Evolutionary conservation across 306 rosid species (phyloP), one percentile per base, ranked within the genome.

Genomic region (Heteromeles arbutifolia): DNA sequence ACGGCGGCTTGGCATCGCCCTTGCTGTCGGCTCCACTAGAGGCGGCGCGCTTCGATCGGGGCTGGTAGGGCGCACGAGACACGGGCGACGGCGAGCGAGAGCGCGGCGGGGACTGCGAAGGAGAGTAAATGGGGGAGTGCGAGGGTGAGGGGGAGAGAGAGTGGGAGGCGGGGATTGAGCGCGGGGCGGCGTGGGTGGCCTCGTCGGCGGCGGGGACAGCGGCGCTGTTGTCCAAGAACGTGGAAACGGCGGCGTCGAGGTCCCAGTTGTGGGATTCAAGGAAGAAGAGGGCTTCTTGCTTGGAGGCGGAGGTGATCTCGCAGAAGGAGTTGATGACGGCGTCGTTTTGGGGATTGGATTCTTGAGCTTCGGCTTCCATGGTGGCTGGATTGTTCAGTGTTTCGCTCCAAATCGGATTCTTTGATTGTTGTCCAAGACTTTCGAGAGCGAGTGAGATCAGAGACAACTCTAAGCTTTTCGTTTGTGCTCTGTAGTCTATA

Each of bases 211-310:
- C 31, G 25, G 17, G 3, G 79, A 11, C 26, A 79, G 3, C 21
- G 84, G 8, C 0, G 73, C 8, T 39, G 81, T 81, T 81, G 78
- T 95, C 96, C 4, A 92, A 68, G 80, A 90, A 92, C 26, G 98
- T 85, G 0, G 96, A 84, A 70, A 95, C 91, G 85, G 98, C 98
- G 57, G 96, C 89, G 79, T 95, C 96, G 56, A 95, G 96, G 78
- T 90, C 93, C 86, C 87, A 95, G 61, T 90, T 90, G 82, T 92
- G 97, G 81, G 85, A 79, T 37, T 95, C 98, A 26, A 95, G 86
- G 87, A 84, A 95, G 92, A 90, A 90, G 48, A 77, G 72, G 50
- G 97, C 98, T 81, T 88, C 97, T 72, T 89, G 88, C 24, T 78
- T 82, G 26, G 98, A 71, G 53, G 96, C 80, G 10, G 92, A 82